Percentiles rank a stretch among this genome's conserved stretches.
Conservation (phyloP, 163 green algal genomes). For the Prototheca wickerhamii region DNA sequence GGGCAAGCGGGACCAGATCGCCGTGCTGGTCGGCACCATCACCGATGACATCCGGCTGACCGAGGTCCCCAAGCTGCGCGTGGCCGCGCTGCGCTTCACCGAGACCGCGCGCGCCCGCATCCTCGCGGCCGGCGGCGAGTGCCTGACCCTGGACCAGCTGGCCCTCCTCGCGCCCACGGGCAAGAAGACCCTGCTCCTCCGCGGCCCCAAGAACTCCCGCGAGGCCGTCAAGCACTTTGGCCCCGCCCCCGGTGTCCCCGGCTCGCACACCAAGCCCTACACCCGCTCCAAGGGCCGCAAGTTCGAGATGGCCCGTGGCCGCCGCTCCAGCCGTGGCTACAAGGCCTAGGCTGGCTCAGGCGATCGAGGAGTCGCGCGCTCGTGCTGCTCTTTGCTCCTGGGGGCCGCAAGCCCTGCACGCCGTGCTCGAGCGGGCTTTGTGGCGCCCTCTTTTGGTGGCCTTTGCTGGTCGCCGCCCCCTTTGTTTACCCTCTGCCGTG, state of each 20-base stretch:
- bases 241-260: constrained; percentile 77
- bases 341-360: constrained; percentile 67
- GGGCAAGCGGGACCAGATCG: constrained; percentile 89
- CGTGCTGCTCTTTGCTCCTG: too few species aligned
- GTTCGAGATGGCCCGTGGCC: constrained; percentile 96
- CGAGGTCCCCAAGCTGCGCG: constrained; percentile 88
- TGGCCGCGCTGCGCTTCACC: constrained; percentile 90
- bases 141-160: constrained; percentile 98
- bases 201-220: constrained; percentile 88
- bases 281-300: constrained; percentile 94
- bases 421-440: too few species aligned
- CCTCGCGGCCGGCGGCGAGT: constrained; percentile 91
- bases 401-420: too few species aligned
- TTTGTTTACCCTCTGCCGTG: too few species aligned
- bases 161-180: constrained; percentile 86
- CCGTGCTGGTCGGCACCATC: constrained; percentile 91
- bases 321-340: constrained; percentile 85
- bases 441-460: too few species aligned
- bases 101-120: constrained; percentile 96
- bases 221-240: constrained; percentile 98
- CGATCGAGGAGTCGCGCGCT: too few species aligned
- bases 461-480: too few species aligned
- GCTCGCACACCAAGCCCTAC: constrained; percentile 93
- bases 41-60: constrained; percentile 93
- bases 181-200: constrained; percentile 86